A percentile compares a stretch with the other conserved stretches of the same genome.
Conservation (phyloP, 768 basidiomycete species). For the Pleurotus giganteus region DNA sequence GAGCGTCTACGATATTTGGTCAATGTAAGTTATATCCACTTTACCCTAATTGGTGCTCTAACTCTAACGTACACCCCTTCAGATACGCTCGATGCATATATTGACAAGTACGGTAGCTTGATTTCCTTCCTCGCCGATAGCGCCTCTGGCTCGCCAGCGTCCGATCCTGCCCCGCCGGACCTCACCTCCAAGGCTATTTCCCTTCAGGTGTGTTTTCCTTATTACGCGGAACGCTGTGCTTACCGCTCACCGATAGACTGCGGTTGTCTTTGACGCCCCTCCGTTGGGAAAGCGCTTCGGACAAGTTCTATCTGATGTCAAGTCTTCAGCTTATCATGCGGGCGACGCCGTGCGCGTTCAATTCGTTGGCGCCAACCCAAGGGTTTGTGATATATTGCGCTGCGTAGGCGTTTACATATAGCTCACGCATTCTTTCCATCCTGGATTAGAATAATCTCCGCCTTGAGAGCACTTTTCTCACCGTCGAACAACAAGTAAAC, state of each 20-base stretch:
- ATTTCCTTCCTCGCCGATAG: constrained; percentile 59
- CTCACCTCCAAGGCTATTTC: constrained; percentile 68
- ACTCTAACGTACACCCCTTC: not conserved
- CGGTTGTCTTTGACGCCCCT: constrained; percentile 59
- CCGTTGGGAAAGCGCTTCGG: constrained; percentile 62
- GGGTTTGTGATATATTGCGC: constrained; percentile 40
- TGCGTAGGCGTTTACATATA: constrained; percentile 11
- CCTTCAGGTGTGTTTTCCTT: constrained; percentile 44
- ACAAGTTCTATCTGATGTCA: constrained; percentile 55
- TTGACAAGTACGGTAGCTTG: constrained; percentile 69
- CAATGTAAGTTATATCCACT: constrained; percentile 46
- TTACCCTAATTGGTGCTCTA: constrained; percentile 8
- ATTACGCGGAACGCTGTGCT: not conserved
- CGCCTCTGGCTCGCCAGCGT: constrained; percentile 45
- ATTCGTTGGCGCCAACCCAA: constrained; percentile 77
- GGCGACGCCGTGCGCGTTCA: constrained; percentile 59
- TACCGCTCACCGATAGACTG: constrained; percentile 35
- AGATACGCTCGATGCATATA: constrained; percentile 81
- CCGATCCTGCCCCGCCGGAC: constrained; percentile 64
- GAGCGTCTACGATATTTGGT: constrained; percentile 78
- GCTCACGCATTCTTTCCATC: not conserved
- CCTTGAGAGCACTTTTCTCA: constrained; percentile 70
- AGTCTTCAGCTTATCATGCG: constrained; percentile 43
- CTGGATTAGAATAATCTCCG: constrained; percentile 66
- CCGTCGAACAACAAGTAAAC: constrained; percentile 51